phyloP scores from a whole-genome alignment of 371 early-diverging fungal genomes.

The Dichotomocladium elegans region DNA sequence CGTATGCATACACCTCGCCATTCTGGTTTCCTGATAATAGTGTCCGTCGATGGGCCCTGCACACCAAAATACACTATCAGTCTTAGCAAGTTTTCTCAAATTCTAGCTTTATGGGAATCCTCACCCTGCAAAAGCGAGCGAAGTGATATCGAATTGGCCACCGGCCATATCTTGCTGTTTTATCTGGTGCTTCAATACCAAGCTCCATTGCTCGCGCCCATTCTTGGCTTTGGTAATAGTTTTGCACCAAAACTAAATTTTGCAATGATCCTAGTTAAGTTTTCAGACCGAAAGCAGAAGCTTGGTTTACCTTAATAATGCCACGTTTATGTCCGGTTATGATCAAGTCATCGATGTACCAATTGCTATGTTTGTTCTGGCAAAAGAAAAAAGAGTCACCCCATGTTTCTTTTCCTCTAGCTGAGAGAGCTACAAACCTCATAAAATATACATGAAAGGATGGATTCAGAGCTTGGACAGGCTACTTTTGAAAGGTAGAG shows the following conservation, averaged over 20 bases:
- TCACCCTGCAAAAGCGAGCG: constrained; percentile 49
- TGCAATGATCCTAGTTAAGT: no score
- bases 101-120: no score
- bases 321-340: constrained; percentile 63
- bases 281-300: no score
- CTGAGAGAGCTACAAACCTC: no score
- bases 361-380: constrained; percentile 49
- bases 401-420: no score
- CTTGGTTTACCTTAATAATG: constrained; percentile 35
- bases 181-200: constrained; percentile 26
- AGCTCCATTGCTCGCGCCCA: constrained; percentile 24
- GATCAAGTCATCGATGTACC: constrained; percentile 36
- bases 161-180: constrained; percentile 22
- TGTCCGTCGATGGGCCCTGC: constrained; percentile 40
- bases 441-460: constrained; percentile 56
- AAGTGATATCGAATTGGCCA: constrained; percentile 29
- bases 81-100: no score
- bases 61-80: neutral
- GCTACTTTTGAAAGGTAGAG: constrained; percentile 53
- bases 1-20: constrained; percentile 62
- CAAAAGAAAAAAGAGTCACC: no score
- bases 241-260: constrained; percentile 51
- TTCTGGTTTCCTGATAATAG: constrained; percentile 60
- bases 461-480: constrained; percentile 53
- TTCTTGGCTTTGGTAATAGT: constrained; percentile 26